Evolutionary conservation across 495 filamentous ascomycete species (phyloP).

Genomic region (Recurvomyces mirabilis): DNA sequence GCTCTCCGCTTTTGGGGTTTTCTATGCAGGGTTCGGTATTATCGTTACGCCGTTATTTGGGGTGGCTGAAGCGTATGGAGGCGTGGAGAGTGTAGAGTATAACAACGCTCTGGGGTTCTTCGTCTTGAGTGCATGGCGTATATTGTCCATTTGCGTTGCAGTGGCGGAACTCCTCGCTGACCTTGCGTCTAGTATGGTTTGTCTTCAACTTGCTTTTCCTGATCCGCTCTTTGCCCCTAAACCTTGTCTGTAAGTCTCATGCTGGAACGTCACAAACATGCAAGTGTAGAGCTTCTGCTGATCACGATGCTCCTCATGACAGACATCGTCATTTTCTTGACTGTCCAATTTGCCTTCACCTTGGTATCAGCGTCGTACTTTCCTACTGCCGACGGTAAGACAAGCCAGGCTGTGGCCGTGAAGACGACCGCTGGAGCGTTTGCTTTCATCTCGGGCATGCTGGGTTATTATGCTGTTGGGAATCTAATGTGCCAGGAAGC

Average conservation of each 20-base stretch:
- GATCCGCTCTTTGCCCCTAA: conserved; percentile 35
- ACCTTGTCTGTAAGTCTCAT: no score
- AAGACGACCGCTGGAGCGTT: conserved; percentile 38
- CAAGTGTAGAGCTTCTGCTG: no score
- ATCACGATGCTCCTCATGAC: no score
- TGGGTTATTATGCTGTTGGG: conserved; percentile 41
- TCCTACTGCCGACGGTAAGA: conserved; percentile 35
- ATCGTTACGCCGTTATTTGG: conserved; percentile 31
- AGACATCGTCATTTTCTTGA: conserved; percentile 39
- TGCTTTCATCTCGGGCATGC: conserved; percentile 37
- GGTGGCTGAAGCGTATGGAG: conserved; percentile 31
- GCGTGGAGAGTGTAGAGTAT: conserved; percentile 30
- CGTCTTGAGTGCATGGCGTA: conserved; percentile 26
- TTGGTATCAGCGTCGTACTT: conserved; percentile 39
- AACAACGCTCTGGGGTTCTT: conserved; percentile 39
- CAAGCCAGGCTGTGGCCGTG: conserved; percentile 26
- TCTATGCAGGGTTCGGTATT: conserved; percentile 30
- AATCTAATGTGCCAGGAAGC: conserved; percentile 37
- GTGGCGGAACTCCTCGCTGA: no score
- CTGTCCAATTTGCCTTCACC: conserved; percentile 37
- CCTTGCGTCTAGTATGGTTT: conserved; percentile 30
- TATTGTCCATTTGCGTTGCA: not conserved
- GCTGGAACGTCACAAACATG: no score
- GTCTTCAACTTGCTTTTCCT: conserved; percentile 39
- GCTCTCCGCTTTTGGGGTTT: conserved; percentile 39